Base-by-base conservation (phyloP, 2,329 filamentous ascomycete species). In the Monosporascus ibericus region DNA sequence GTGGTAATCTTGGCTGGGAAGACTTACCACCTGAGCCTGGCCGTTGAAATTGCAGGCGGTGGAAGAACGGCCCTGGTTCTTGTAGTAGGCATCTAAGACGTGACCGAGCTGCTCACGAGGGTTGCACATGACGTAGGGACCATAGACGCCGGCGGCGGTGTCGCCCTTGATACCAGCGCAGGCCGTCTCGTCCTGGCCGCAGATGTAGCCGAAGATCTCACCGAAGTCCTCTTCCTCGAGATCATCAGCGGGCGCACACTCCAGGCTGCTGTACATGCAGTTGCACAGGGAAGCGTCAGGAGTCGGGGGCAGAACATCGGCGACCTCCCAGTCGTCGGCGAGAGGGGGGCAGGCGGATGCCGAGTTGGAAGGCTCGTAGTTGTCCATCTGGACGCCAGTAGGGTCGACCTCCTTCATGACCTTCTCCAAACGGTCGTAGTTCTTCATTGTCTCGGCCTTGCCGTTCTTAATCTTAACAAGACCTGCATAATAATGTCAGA, bases 211-310 rank as follows among this genome's bases (percentile, higher is more conserved):
- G 55, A 68, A 68, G 51, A 68, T 78, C 15, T 78, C 70, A 44
- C 76, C 78, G 60, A 78, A 81, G 50, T 82, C 71, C 52, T 83
- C 73, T 50, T 75, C 72, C 50, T 71, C 68, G 36, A 86, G 71
- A 55, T 70, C 70, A 52, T 75, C 67, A 47, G 77, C 75, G 53
- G 86, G 80, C 24, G 76, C 74, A 68, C 88, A 92, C 57, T 74
- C 75, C 48, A 90, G 72, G 18, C 82, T 81, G 57, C 79, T 75
- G 66, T 78, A 76, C 86, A 90, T 90, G 78, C 88, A 92, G 54
- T 72, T 67, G 75, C 88, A 91, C 30, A 90, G 79, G 38, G 81
- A 68, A 48, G 78, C 68, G 70, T 91, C 87, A 58, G 86, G 86
- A 18, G 79, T 80, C n/a, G 87, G 88, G 51, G 88, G 88, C 39